These are phyloP conservation scores for Trichosporon sp. DNA, from an alignment of 1,284 basidiomycete species.

Conservation along the genomic window DNA sequence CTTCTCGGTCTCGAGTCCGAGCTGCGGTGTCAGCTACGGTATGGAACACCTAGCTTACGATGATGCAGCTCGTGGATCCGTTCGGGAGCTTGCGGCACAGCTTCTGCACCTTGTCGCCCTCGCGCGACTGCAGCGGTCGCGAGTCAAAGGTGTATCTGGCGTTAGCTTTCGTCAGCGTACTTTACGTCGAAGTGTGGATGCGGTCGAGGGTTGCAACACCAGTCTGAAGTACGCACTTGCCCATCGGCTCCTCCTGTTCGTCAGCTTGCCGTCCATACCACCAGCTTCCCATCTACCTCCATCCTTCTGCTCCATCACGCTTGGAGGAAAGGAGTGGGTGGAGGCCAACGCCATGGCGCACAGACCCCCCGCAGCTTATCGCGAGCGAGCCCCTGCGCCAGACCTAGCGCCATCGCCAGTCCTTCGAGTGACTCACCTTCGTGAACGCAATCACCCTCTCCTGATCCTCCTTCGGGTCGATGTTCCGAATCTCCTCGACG, in stretches of 20 bases:
- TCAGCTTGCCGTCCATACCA: neutral
- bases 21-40: constrained; percentile 18
- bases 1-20: constrained; percentile 68
- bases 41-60: constrained; percentile 24
- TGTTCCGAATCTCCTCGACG: constrained; percentile 1
- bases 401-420: neutral
- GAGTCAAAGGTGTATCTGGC: constrained; percentile 9
- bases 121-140: constrained; percentile 13
- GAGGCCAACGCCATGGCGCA: neutral
- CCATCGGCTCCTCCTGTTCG: constrained; percentile 10
- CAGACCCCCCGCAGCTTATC: neutral
- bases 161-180: neutral
- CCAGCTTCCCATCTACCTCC: no score
- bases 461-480: constrained; percentile 14
- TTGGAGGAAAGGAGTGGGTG: no score
- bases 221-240: neutral
- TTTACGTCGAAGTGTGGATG: no score
- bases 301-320: no score
- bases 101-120: constrained; percentile 42
- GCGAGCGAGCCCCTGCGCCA: neutral
- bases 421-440: neutral
- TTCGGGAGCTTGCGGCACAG: constrained; percentile 63
- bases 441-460: neutral
- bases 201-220: no score
- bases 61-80: constrained; percentile 66